Base-by-base conservation (phyloP, 352 stramenopile genomes). In the Thalassiosira mediterranea region DNA sequence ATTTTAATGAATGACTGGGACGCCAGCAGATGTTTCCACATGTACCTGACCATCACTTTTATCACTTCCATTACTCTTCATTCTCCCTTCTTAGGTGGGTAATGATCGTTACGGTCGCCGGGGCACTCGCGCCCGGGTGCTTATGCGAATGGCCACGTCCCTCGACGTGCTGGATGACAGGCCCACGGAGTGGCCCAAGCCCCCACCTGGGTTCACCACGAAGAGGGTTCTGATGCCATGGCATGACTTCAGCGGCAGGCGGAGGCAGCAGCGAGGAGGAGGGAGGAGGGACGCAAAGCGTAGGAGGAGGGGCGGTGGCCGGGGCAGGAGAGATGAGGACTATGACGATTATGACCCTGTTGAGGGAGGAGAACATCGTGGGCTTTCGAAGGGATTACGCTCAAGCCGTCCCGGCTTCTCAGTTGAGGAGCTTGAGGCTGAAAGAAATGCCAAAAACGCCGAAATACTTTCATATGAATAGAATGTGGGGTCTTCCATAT, bases 131-230 rank as follows among this genome's bases (percentile, higher is more conserved):
- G 78, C 83, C 19, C 62, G 86, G 38, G 23, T 89, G 21, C 56
- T 92, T 5, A 79, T 90, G 68, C 77, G 86, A 37, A 31, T 82
- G 11, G 86, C 83, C 15, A 87, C 84, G 15, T 83, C 83, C 1
- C 49, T 62, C 17, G 86, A 92, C 77, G 79, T 89, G 34, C 69
- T 92, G 25, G 61, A 83, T 32, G 81, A 90, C 58, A 68, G 82
- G 31, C 85, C 85, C 28, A 84, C 76, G 19, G 67, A 83, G 42
- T 89, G 79, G 79, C 85, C 85, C 13, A 81, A 76, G 54, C 85
- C 85, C 56, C 85, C 85, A 26, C 73, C 74, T 38, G 82, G 82
- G 0, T 91, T 89, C 61, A 79, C 75, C 29, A 85, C 81, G 2
- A 85, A 85, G 44, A 47, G 72, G 19, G 76, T 87, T 17, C 57